phyloP scores from a whole-genome alignment of 108 stramenopile genomes.

The Cyclotella kingstonii region DNA sequence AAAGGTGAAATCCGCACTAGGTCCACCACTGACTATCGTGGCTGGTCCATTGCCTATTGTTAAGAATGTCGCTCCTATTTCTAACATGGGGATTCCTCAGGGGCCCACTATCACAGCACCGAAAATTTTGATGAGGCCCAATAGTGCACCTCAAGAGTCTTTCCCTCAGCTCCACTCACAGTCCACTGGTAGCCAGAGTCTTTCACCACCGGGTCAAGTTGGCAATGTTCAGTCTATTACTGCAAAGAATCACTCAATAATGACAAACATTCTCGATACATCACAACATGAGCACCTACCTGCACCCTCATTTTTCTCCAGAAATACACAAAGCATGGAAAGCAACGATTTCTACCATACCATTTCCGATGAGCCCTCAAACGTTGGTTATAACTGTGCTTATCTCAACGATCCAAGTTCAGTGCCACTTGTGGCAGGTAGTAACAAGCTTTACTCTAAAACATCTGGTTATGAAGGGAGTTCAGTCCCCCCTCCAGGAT shows the following conservation, averaged over 20 bases:
- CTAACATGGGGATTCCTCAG: conserved; percentile 43
- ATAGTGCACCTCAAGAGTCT: conserved; percentile 4
- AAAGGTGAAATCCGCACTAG: background rate
- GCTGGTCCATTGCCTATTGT: conserved; percentile 18
- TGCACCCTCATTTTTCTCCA: background rate
- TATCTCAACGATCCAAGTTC: conserved; percentile 10
- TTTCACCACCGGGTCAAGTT: conserved; percentile 17
- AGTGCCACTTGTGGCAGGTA: background rate
- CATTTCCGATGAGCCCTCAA: background rate
- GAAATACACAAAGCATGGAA: background rate
- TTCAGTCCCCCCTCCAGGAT: conserved; percentile 54
- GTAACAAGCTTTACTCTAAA: background rate
- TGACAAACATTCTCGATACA: background rate
- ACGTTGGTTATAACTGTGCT: background rate
- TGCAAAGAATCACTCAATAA: background rate
- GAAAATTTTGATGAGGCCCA: conserved; percentile 38
- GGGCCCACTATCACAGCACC: conserved; percentile 36
- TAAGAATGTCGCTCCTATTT: conserved; percentile 13
- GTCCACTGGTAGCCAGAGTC: conserved; percentile 25
- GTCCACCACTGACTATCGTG: conserved; percentile 37
- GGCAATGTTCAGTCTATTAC: background rate
- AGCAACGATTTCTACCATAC: background rate
- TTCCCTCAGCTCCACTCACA: conserved; percentile 3
- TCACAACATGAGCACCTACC: background rate
- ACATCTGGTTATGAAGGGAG: background rate